Conservation (phyloP, 2,329 filamentous ascomycete species). For the Fusarium coicis region DNA sequence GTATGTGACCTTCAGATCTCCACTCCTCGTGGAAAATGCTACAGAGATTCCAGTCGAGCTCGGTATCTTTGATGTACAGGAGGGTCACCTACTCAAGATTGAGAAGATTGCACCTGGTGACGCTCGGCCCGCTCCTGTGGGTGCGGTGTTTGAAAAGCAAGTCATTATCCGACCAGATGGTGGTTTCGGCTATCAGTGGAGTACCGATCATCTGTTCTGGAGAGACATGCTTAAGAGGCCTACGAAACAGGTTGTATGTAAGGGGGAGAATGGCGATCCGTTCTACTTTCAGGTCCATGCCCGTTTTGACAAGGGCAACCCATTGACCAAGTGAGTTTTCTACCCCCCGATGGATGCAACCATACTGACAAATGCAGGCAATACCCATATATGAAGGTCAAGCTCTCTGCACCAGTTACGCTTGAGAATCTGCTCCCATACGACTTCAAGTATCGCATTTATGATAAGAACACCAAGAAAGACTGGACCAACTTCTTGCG, state of each 20-base stretch:
- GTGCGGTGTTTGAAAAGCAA: conserved; percentile 89
- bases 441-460: conserved; percentile 99
- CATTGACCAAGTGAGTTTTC: conserved; percentile 72
- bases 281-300: conserved; percentile 98
- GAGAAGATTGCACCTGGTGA: conserved; percentile 97
- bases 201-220: conserved; percentile 90
- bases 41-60: conserved; percentile 96
- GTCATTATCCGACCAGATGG: conserved; percentile 90
- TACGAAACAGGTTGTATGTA: conserved; percentile 88
- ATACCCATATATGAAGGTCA: conserved; percentile 95
- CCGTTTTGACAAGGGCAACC: conserved; percentile 83
- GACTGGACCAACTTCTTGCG: conserved; percentile 99
- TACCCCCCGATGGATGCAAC: rapidly evolving
- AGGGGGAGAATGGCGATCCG: conserved; percentile 84
- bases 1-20: conserved; percentile 94
- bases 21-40: conserved; percentile 91
- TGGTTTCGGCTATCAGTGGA: conserved; percentile 97
- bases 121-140: conserved; percentile 88
- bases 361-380: conserved; percentile 59
- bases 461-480: conserved; percentile 98
- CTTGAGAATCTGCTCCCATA: conserved; percentile 95
- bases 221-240: conserved; percentile 86
- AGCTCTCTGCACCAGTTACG: conserved; percentile 90
- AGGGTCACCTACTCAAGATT: conserved; percentile 93
- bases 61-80: conserved; percentile 86